Evolutionary conservation across 768 basidiomycete genomes (phyloP).

Genomic region (Russula lepida): DNA sequence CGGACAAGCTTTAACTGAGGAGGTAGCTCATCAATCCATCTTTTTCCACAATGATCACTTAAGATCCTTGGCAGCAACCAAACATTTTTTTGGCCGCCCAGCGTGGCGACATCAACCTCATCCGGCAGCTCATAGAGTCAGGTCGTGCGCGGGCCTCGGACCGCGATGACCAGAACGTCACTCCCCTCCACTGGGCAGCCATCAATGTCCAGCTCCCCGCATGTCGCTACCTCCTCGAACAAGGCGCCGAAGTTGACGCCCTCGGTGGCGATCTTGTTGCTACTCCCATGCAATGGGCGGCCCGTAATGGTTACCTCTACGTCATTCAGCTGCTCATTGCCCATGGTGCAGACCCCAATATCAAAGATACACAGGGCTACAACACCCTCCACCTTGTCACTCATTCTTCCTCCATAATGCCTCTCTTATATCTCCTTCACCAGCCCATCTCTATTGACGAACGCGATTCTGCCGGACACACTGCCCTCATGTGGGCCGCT

Average conservation of each 20-base stretch:
- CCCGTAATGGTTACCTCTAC: slow-evolving; percentile 93
- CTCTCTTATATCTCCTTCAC: slow-evolving; percentile 82
- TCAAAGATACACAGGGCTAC: slow-evolving; percentile 90
- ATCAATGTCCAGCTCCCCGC: slow-evolving; percentile 92
- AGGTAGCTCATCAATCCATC: neutral
- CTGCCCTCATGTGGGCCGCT: slow-evolving; percentile 96
- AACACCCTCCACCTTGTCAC: slow-evolving; percentile 93
- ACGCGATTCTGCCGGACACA: slow-evolving; percentile 86
- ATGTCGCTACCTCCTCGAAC: slow-evolving; percentile 80
- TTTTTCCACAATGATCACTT: neutral
- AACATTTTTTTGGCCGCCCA: slow-evolving; percentile 83
- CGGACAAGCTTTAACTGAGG: neutral
- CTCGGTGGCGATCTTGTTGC: slow-evolving; percentile 90
- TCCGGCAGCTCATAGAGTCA: slow-evolving; percentile 62
- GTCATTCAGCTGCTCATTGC: slow-evolving; percentile 86
- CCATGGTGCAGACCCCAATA: slow-evolving; percentile 87
- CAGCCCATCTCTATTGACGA: slow-evolving; percentile 91
- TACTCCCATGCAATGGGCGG: slow-evolving; percentile 97
- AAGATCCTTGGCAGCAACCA: slow-evolving; percentile 29
- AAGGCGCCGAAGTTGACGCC: slow-evolving; percentile 92
- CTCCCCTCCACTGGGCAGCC: slow-evolving; percentile 95
- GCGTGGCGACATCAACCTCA: slow-evolving; percentile 63
- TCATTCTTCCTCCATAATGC: slow-evolving; percentile 92
- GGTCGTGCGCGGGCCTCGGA: slow-evolving; percentile 66
- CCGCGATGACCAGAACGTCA: slow-evolving; percentile 85